These are phyloP conservation scores for Chenopodium suecicum DNA, from an alignment of 148 eudicot genomes.

Conservation along the genomic window DNA sequence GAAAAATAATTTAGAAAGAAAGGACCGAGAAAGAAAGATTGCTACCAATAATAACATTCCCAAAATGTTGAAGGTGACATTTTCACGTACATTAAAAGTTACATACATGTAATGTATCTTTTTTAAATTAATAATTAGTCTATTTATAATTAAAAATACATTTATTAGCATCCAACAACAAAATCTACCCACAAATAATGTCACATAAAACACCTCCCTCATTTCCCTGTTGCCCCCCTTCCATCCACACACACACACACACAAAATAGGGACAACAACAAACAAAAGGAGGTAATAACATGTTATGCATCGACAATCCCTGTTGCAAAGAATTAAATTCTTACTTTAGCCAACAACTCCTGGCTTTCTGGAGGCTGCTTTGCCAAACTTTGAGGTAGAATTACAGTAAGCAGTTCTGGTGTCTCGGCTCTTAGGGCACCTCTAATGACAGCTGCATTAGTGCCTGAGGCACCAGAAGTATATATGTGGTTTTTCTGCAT, in stretches of 20 bases:
- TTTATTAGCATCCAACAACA: background rate
- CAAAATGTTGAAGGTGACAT: background rate
- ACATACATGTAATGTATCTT: background rate
- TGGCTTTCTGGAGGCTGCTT: slow-evolving; percentile 98
- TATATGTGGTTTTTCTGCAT: slow-evolving; percentile 93
- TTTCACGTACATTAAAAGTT: background rate
- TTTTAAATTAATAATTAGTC: background rate
- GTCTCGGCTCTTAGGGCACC: slow-evolving; percentile 98
- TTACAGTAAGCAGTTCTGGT: slow-evolving; percentile 91
- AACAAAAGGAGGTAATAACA: background rate
- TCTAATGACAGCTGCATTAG: slow-evolving; percentile 98
- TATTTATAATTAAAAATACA: no score
- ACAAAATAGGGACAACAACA: background rate
- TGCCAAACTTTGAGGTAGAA: slow-evolving; percentile 90
- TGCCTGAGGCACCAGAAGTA: slow-evolving; percentile 96
- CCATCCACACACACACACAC: background rate
- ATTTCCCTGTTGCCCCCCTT: background rate
- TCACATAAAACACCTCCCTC: background rate
- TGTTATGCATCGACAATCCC: background rate
- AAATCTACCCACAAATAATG: background rate
- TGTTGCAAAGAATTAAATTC: slow-evolving; percentile 9
- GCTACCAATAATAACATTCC: background rate
- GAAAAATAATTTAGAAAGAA: background rate
- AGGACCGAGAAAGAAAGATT: background rate
- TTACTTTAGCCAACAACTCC: slow-evolving; percentile 89